phyloP scores from a whole-genome alignment of 2,329 filamentous ascomycete genomes.

The Fusarium nodosum region DNA sequence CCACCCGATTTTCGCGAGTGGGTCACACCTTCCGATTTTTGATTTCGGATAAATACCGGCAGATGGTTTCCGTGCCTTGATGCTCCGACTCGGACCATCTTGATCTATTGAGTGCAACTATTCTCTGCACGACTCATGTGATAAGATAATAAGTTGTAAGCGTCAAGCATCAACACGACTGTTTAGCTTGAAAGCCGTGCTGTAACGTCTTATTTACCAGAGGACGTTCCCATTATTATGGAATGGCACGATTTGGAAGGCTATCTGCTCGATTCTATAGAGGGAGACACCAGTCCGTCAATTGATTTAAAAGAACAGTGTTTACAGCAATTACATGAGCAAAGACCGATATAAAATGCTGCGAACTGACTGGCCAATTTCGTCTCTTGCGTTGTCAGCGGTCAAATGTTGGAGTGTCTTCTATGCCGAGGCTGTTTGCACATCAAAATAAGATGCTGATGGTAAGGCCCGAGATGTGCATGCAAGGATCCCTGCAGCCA shows the following conservation, averaged over 20 bases:
- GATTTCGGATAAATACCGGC: conserved; percentile 72
- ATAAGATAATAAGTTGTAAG: not conserved
- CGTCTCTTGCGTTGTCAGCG: not conserved
- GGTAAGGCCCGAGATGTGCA: conserved; percentile 3
- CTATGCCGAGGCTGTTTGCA: conserved; percentile 3
- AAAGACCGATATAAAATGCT: not conserved
- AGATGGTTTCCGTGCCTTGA: conserved; percentile 54
- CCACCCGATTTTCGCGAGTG: conserved; percentile 53
- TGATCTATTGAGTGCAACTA: not conserved
- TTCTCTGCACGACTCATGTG: conserved; percentile 27
- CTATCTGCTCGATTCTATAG: not conserved
- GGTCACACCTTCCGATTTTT: conserved; percentile 45
- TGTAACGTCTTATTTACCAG: not conserved
- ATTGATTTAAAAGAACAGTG: not conserved
- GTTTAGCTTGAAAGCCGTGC: not conserved
- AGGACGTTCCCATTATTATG: not conserved
- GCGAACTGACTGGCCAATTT: not conserved
- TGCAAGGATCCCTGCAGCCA: conserved; percentile 18
- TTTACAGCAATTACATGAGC: not conserved
- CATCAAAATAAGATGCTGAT: conserved; percentile 38
- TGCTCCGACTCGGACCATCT: conserved; percentile 8
- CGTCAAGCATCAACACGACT: not conserved
- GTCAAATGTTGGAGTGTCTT: not conserved
- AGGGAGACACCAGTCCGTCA: not conserved
- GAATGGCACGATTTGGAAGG: not conserved